Conservation (phyloP, 2,329 filamentous ascomycete species). For the Colletotrichum scovillei region DNA sequence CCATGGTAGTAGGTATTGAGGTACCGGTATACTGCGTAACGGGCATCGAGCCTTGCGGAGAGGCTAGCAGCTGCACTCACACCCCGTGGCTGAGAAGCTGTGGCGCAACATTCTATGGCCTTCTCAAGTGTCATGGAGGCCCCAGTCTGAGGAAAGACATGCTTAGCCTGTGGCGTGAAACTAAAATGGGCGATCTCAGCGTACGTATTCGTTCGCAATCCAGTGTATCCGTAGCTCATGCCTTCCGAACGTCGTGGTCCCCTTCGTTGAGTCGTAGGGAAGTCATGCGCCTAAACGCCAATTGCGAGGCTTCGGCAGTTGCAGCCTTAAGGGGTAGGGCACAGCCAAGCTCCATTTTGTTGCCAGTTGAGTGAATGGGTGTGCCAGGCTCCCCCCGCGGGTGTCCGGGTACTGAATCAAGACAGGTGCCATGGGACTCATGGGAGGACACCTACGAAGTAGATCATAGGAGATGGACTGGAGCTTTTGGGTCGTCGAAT, state of each 20-base stretch:
- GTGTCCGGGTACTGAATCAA: conserved; percentile 13
- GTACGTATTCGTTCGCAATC: not conserved
- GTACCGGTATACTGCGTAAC: not conserved
- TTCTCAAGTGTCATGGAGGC: not conserved
- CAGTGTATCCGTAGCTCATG: not conserved
- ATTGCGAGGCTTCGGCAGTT: conserved; percentile 21
- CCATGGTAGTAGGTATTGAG: not conserved
- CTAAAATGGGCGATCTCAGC: not conserved
- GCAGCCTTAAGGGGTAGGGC: not conserved
- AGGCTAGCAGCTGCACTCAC: not conserved
- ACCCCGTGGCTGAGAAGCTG: not conserved
- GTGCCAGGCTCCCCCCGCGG: not conserved
- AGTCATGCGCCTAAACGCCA: not conserved
- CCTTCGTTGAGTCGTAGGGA: not conserved
- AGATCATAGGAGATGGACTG: conserved; percentile 2
- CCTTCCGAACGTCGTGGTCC: not conserved
- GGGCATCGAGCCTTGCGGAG: not conserved
- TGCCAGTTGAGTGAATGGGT: not conserved
- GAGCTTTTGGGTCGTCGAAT: conserved; percentile 17
- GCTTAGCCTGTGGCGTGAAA: not conserved
- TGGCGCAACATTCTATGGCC: not conserved
- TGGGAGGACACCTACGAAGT: not conserved
- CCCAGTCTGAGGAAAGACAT: not conserved
- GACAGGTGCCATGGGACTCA: not conserved
- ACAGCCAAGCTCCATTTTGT: not conserved